These are phyloP conservation scores for Fusarium brevicatenulatum DNA, from an alignment of 2,329 filamentous ascomycete genomes.

Conservation along the genomic window DNA sequence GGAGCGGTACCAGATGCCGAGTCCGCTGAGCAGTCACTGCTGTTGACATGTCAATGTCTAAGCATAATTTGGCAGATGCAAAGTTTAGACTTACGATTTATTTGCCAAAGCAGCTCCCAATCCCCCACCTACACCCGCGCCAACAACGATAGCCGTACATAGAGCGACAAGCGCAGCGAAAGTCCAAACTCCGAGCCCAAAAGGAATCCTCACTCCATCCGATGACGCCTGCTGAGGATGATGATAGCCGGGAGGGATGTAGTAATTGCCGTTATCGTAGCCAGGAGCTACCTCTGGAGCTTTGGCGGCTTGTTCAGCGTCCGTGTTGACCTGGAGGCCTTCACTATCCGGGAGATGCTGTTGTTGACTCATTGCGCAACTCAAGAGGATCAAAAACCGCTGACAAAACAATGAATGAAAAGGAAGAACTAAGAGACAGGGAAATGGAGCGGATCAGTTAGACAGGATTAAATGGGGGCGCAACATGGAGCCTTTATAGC, in stretches of 20 bases:
- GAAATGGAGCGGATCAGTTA: not conserved
- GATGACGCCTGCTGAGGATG: not conserved
- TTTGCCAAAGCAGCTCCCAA: conserved; percentile 28
- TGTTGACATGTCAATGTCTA: not conserved
- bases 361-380: conserved; percentile 18
- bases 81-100: conserved; percentile 7
- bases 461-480: not conserved
- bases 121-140: conserved; percentile 31
- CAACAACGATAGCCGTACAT: conserved; percentile 27
- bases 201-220: conserved; percentile 9
- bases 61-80: fast-evolving
- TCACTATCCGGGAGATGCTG: conserved; percentile 18
- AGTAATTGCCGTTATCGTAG: conserved; percentile 13
- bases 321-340: conserved; percentile 29
- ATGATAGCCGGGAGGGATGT: conserved; percentile 17
- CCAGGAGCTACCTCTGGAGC: conserved; percentile 20
- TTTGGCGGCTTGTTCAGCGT: conserved; percentile 21
- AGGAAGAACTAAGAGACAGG: not conserved
- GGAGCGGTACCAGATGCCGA: not conserved
- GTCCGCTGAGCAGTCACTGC: conserved; percentile 9
- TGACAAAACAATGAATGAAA: not conserved
- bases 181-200: conserved; percentile 32
- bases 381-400: not conserved
- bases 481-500: conserved; percentile 11
- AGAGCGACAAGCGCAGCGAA: conserved; percentile 29